These are phyloP conservation scores for Aspergillus cejpii DNA, from an alignment of 2,329 filamentous ascomycete genomes.

Conservation along the genomic window DNA sequence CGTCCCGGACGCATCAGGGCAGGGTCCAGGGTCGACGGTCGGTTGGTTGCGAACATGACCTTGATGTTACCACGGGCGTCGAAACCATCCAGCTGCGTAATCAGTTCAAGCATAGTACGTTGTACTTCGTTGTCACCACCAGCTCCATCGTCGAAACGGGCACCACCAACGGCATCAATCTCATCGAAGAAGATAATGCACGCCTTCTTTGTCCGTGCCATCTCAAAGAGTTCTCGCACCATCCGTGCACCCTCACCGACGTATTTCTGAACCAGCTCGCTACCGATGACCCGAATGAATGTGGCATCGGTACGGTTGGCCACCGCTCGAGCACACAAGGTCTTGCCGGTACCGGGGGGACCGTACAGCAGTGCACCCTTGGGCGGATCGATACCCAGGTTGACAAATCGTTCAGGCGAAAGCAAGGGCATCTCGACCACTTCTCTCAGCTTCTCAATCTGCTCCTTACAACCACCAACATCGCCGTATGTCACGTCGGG, in stretches of 20 bases:
- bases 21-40: slow-evolving; percentile 91
- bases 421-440: slow-evolving; percentile 97
- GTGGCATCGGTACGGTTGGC: slow-evolving; percentile 97
- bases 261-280: slow-evolving; percentile 97
- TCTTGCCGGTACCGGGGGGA: slow-evolving; percentile 97
- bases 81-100: slow-evolving; percentile 94
- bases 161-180: slow-evolving; percentile 91
- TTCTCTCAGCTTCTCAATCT: slow-evolving; percentile 97
- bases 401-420: slow-evolving; percentile 94
- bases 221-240: slow-evolving; percentile 98
- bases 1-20: slow-evolving; percentile 93
- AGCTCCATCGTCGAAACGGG: slow-evolving; percentile 92
- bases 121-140: slow-evolving; percentile 97
- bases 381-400: slow-evolving; percentile 95
- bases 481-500: slow-evolving; percentile 98
- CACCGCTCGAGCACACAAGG: slow-evolving; percentile 91
- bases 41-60: slow-evolving; percentile 98
- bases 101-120: slow-evolving; percentile 94
- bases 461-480: slow-evolving; percentile 97
- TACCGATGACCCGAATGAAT: slow-evolving; percentile 97
- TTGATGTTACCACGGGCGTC: slow-evolving; percentile 97
- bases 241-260: slow-evolving; percentile 96
- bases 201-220: slow-evolving; percentile 98
- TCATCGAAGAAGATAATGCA: slow-evolving; percentile 99
- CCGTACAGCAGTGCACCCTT: slow-evolving; percentile 97